Percentiles rank a stretch among this genome's conserved stretches.
phyloP scores from a whole-genome alignment of 345 rosid species.

The Citrus cavaleriei region DNA sequence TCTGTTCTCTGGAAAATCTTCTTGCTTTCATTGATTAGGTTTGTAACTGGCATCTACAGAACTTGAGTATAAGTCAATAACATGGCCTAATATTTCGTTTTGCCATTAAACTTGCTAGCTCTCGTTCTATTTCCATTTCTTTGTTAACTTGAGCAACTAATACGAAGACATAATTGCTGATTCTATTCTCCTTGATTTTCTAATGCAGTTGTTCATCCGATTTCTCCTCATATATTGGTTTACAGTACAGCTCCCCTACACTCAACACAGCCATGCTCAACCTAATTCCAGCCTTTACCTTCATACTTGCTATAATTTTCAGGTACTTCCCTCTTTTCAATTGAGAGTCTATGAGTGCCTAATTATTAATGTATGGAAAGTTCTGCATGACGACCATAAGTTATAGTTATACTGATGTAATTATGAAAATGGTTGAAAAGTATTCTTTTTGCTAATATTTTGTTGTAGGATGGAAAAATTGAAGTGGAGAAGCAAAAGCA shows the following conservation, averaged over 20 bases:
- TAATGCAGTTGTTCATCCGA: slow-evolving; percentile 23
- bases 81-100: not conserved
- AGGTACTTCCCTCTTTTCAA: slow-evolving; percentile 30
- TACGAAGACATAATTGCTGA: too few relatives aligned
- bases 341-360: not conserved
- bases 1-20: slow-evolving; percentile 34
- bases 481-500: slow-evolving; percentile 37
- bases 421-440: not conserved
- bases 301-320: slow-evolving; percentile 48
- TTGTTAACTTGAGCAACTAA: too few relatives aligned
- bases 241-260: slow-evolving; percentile 53
- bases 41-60: not conserved
- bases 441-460: not conserved
- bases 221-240: slow-evolving; percentile 45
- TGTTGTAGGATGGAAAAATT: slow-evolving; percentile 63
- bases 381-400: too few relatives aligned
- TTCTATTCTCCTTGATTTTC: not conserved
- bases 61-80: not conserved
- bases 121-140: too few relatives aligned
- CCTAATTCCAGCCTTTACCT: slow-evolving; percentile 58
- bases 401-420: too few relatives aligned
- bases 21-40: slow-evolving; percentile 48
- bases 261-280: slow-evolving; percentile 58
- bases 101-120: not conserved
- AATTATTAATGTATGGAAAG: too few relatives aligned